Evolutionary conservation across 192 early-diverging fungal species (phyloP).

Genomic region (Geranomyces variabilis): DNA sequence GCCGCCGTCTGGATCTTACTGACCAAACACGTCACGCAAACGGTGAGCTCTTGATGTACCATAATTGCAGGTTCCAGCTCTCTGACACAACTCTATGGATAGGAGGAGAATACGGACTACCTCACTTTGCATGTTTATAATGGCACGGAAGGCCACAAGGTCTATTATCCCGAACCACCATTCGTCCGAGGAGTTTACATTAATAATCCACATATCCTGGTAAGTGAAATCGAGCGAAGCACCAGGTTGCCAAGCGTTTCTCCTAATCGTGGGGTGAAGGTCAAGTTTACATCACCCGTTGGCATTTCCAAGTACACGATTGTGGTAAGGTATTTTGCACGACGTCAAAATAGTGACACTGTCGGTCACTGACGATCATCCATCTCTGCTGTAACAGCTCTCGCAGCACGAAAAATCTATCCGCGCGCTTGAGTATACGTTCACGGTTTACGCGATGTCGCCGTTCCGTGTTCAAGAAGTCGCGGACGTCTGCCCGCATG

Average conservation of each 20-base stretch:
- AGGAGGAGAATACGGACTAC: conserved; percentile 84
- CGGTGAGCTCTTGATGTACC: conserved; percentile 23
- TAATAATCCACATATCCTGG: conserved; percentile 81
- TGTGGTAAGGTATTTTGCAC: conserved; percentile 59
- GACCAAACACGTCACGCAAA: conserved; percentile 80
- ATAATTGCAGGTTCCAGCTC: neutral
- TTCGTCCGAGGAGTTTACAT: conserved; percentile 78
- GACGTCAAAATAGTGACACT: too few species aligned
- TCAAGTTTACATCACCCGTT: conserved; percentile 61
- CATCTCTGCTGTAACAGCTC: too few species aligned
- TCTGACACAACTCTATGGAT: neutral
- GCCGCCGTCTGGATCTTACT: conserved; percentile 77
- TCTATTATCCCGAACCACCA: conserved; percentile 70
- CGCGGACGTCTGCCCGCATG: conserved; percentile 58
- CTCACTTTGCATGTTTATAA: conserved; percentile 87
- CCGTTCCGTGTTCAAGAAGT: conserved; percentile 67
- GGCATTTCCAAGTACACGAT: conserved; percentile 68
- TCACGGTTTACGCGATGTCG: conserved; percentile 70
- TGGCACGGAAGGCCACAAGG: conserved; percentile 61
- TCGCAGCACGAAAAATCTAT: conserved; percentile 74
- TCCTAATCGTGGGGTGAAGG: conserved; percentile 24
- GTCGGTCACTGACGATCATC: too few species aligned
- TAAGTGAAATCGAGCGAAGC: conserved; percentile 3
- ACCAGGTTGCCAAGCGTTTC: conserved; percentile 2
- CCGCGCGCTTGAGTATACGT: conserved; percentile 72